Evolutionary conservation across 1,284 basidiomycete genomes (phyloP).

Genomic region (Trichosporon sp.): DNA sequence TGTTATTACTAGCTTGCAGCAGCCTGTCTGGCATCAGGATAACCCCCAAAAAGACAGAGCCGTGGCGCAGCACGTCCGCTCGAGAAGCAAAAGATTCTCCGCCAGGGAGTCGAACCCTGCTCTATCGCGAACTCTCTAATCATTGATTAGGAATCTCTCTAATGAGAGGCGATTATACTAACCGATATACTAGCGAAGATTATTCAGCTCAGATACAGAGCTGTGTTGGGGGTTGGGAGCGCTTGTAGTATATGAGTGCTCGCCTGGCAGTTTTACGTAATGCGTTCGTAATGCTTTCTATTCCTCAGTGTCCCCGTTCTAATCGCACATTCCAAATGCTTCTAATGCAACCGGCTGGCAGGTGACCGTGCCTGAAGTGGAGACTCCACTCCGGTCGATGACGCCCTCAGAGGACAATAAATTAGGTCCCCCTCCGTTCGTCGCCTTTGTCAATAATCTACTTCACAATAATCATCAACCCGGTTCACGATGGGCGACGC

Average conservation of each 20-base stretch:
- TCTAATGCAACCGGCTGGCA: not conserved
- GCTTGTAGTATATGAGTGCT: not conserved
- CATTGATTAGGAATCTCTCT: constrained; percentile 1
- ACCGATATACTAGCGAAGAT: constrained; percentile 20
- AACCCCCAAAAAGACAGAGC: too few relatives aligned
- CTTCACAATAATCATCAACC: not conserved
- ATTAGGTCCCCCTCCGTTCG: not conserved
- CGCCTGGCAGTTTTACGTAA: too few relatives aligned
- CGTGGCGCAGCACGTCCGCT: not conserved
- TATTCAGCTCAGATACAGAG: not conserved
- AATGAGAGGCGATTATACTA: constrained; percentile 19
- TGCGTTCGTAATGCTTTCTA: too few relatives aligned
- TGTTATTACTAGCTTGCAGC: not conserved
- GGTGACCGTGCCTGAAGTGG: not conserved
- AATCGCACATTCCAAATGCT: not conserved
- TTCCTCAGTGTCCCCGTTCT: too few relatives aligned
- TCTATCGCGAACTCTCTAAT: constrained; percentile 16
- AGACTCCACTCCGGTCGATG: constrained; percentile 12
- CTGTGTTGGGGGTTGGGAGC: not conserved
- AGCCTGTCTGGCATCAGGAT: too few relatives aligned
- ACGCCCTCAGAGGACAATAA: constrained; percentile 7
- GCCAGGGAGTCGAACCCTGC: constrained; percentile 20
- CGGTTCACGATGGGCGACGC: constrained; percentile 40
- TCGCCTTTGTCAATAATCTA: not conserved
- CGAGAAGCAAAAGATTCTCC: constrained; percentile 11